Conservation (phyloP, 2,329 filamentous ascomycete genomes). For the Aspergillus oerlinghausenensis region DNA sequence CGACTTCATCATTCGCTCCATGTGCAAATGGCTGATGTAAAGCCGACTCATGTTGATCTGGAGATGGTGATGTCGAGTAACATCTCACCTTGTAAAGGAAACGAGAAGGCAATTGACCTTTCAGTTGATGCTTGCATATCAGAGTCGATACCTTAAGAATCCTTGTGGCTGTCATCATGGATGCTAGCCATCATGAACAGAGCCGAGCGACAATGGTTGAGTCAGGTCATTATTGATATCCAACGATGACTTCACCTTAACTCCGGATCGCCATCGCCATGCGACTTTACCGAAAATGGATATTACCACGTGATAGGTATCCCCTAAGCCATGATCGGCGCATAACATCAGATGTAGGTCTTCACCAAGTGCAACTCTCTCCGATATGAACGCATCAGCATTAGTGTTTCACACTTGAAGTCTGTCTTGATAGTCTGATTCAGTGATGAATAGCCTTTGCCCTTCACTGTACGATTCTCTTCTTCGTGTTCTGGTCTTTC, state of each 20-base stretch:
- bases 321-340: not conserved
- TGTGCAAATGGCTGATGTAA: slow-evolving; percentile 45
- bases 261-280: not conserved
- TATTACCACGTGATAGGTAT: not conserved
- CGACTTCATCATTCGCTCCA: slow-evolving; percentile 70
- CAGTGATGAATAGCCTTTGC: not conserved
- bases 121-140: slow-evolving; percentile 6
- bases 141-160: slow-evolving; percentile 8
- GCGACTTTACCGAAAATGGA: not conserved
- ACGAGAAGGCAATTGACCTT: not conserved
- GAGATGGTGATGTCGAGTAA: slow-evolving; percentile 15
- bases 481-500: not conserved
- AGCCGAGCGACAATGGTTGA: not conserved
- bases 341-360: not conserved
- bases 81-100: slow-evolving; percentile 7
- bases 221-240: not conserved
- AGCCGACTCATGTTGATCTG: slow-evolving; percentile 28
- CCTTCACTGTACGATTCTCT: not conserved
- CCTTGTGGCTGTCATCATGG: slow-evolving; percentile 19
- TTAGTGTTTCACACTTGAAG: not conserved
- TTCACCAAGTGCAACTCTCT: not conserved
- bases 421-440: not conserved
- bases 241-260: slow-evolving; percentile 2
- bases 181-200: slow-evolving; percentile 16
- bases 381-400: not conserved